Evolutionary conservation across 345 rosid genomes (phyloP), one percentile per base, ranked within the genome.

Genomic region (Gossypium bickii): DNA sequence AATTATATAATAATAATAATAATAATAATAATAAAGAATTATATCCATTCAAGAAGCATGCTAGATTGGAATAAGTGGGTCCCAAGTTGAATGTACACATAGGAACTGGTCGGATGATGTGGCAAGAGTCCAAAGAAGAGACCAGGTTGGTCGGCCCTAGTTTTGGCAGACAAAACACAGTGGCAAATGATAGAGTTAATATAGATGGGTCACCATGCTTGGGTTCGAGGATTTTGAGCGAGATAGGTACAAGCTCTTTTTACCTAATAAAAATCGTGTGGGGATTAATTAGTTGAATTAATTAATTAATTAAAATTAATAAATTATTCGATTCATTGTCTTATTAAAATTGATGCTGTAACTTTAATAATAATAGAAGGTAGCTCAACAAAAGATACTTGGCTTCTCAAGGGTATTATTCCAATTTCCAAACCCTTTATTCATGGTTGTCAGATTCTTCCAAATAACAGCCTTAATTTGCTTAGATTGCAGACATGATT

Each of bases 391-490:
- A 88, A 86, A 84, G 92, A 92, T 87, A 82, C 92, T 89, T 91
- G 89, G 85, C 94, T 93, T 89, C 91, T 78, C 78, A 83, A 83
- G 79, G 88, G 84, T 73, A 77, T 67, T 86, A 81, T 82, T 84
- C 63, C 63, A 59, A 20, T 22, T 22, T 24, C 85, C 78, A 77
- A 76, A 76, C 80, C 85, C 84, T 91, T 82, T 85, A 72, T 86
- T 83, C 83, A 84, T 86, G 85, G 76, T 80, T 87, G 80, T 82
- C 87, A 86, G 93, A 89, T 90, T 90, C 96, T 87, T 87, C 82
- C 49, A 59, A 53, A 69, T 75, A 83, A 83, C 92, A 90, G 91
- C 90, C 89, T 89, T 86, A 86, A 80, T 75, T 82, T 88, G 87
- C 84, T 87, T 83, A 80, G 67, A 89, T 76, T 77, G 79, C 85